phyloP scores from a whole-genome alignment of 2,329 filamentous ascomycete genomes.

The Aaosphaeria pasadenensis region DNA sequence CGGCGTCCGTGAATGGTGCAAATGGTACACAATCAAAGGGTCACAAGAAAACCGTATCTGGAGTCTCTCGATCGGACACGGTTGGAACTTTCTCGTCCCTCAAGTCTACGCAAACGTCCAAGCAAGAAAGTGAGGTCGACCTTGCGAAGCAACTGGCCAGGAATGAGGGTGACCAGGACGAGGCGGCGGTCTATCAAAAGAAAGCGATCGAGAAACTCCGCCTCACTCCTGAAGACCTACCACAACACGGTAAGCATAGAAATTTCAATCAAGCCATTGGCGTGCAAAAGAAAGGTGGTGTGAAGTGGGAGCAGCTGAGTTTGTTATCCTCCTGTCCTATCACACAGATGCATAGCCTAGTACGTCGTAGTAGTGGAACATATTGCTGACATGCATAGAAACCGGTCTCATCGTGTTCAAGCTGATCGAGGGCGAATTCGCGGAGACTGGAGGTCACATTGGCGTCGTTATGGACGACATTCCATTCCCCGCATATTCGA shows the following conservation, averaged over 20 bases:
- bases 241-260: slow-evolving; percentile 63
- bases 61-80: slow-evolving; percentile 24
- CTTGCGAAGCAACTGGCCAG: slow-evolving; percentile 46
- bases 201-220: slow-evolving; percentile 71
- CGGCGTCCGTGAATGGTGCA: not conserved
- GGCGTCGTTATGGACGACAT: slow-evolving; percentile 94
- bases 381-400: slow-evolving; percentile 54
- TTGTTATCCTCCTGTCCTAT: slow-evolving; percentile 9
- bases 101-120: slow-evolving; percentile 16
- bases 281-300: slow-evolving; percentile 3
- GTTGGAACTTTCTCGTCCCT: slow-evolving; percentile 44
- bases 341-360: too few species aligned
- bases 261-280: slow-evolving; percentile 1
- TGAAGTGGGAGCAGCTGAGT: slow-evolving; percentile 21
- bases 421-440: slow-evolving; percentile 83
- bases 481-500: slow-evolving; percentile 84
- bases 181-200: slow-evolving; percentile 48
- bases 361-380: too few species aligned
- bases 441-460: slow-evolving; percentile 70
- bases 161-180: slow-evolving; percentile 46
- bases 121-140: slow-evolving; percentile 31
- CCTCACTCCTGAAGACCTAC: slow-evolving; percentile 74
- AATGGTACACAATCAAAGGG: slow-evolving; percentile 1
- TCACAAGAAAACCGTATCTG: slow-evolving; percentile 16
- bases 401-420: slow-evolving; percentile 93